These are phyloP conservation scores for Colletotrichum truncatum DNA, from an alignment of 2,329 filamentous ascomycete species.

Conservation along the genomic window DNA sequence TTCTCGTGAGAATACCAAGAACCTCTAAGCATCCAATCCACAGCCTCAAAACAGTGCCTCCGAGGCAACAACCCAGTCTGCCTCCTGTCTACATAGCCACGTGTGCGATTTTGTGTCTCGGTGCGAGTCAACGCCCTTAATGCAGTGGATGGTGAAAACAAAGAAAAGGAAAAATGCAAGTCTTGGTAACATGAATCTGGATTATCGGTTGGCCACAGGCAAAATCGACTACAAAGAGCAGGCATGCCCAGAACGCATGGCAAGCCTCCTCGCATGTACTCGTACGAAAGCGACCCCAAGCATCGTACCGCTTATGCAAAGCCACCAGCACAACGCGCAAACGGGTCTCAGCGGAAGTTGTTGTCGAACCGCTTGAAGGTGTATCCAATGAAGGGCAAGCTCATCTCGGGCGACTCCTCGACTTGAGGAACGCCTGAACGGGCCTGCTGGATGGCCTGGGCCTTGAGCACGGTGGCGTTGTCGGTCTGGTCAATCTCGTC, in stretches of 20 bases:
- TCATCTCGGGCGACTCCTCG: slow-evolving; percentile 92
- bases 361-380: slow-evolving; percentile 96
- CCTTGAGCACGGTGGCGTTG: slow-evolving; percentile 86
- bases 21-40: slow-evolving; percentile 8
- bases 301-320: background rate
- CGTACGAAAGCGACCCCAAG: background rate
- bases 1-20: slow-evolving; percentile 17
- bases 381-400: slow-evolving; percentile 94
- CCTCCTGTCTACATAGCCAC: slow-evolving; percentile 21
- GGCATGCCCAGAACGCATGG: background rate
- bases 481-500: slow-evolving; percentile 98
- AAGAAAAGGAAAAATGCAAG: slow-evolving; percentile 29
- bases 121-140: slow-evolving; percentile 29
- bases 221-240: slow-evolving; percentile 15
- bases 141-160: slow-evolving; percentile 26
- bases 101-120: slow-evolving; percentile 28
- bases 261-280: background rate
- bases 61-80: background rate
- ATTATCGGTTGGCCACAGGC: slow-evolving; percentile 20
- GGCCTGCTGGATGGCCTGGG: slow-evolving; percentile 79
- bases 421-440: slow-evolving; percentile 54
- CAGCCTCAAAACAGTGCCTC: background rate
- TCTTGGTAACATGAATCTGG: slow-evolving; percentile 26
- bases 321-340: background rate
- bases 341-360: slow-evolving; percentile 64